phyloP scores from a whole-genome alignment of 306 rosid species.

The Corylus heterophylla region DNA sequence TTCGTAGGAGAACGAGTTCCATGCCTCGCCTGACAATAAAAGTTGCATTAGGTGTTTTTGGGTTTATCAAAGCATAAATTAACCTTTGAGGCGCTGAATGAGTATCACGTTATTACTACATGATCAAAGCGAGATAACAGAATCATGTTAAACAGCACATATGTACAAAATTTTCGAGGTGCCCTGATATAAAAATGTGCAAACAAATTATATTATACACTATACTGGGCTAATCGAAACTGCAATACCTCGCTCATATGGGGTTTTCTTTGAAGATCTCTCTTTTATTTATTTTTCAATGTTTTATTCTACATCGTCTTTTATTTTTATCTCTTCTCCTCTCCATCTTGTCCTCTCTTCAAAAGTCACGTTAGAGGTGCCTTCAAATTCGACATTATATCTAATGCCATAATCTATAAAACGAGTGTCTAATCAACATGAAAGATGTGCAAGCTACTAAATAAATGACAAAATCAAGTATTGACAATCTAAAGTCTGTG shows the following conservation, averaged over 20 bases:
- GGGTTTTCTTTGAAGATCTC: neutral
- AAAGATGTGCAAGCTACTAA: neutral
- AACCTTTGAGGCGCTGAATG: neutral
- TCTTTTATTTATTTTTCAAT: neutral
- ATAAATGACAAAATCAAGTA: neutral
- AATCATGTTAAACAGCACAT: neutral
- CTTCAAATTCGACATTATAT: neutral
- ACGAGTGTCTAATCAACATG: too few relatives aligned
- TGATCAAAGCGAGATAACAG: neutral
- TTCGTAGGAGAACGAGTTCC: slow-evolving; percentile 93
- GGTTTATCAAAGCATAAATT: neutral
- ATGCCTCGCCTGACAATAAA: slow-evolving; percentile 77
- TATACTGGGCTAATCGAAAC: neutral
- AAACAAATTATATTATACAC: neutral
- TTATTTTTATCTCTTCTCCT: neutral
- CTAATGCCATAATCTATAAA: neutral
- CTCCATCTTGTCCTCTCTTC: neutral
- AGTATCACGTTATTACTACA: neutral
- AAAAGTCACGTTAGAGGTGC: neutral
- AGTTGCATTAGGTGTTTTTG: slow-evolving; percentile 19
- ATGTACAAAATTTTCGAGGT: neutral
- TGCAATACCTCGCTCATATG: neutral
- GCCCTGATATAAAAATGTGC: neutral
- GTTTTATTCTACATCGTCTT: neutral
- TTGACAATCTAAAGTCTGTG: neutral